Conservation (phyloP, 2,329 filamentous ascomycete genomes). For the Paecilomyces fulvus region DNA sequence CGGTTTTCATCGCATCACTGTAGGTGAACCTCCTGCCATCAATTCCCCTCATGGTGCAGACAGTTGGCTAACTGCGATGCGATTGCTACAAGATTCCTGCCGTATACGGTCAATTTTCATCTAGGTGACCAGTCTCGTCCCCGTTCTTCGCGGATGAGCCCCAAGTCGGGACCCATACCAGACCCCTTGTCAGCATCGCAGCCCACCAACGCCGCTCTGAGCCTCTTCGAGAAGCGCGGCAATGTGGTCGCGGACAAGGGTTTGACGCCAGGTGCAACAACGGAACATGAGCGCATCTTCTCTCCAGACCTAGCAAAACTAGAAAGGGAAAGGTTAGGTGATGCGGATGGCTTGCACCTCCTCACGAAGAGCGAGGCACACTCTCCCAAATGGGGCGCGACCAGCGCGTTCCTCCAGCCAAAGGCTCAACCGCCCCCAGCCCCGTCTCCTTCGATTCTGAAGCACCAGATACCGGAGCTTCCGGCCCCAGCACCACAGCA, state of each 20-base stretch:
- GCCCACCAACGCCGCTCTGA: slow-evolving; percentile 17
- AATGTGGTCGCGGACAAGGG: slow-evolving; percentile 13
- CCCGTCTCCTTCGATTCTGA: slow-evolving; percentile 66
- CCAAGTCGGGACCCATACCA: slow-evolving; percentile 8
- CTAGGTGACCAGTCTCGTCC: slow-evolving; percentile 36
- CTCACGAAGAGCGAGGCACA: slow-evolving; percentile 65
- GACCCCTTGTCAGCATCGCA: slow-evolving; percentile 1
- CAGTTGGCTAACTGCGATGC: slow-evolving; percentile 18
- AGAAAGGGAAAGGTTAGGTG: slow-evolving; percentile 15
- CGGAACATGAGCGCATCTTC: slow-evolving; percentile 36
- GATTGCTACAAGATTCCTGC: slow-evolving; percentile 65
- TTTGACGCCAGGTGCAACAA: slow-evolving; percentile 34
- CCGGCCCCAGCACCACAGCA: slow-evolving; percentile 1
- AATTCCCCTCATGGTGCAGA: not conserved
- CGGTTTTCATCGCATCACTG: slow-evolving; percentile 53
- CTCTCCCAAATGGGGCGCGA: slow-evolving; percentile 65
- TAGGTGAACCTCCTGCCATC: slow-evolving; percentile 31
- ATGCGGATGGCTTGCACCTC: slow-evolving; percentile 36
- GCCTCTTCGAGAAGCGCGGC: slow-evolving; percentile 26
- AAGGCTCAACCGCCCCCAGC: slow-evolving; percentile 64
- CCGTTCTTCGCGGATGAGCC: slow-evolving; percentile 31
- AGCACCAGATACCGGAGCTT: slow-evolving; percentile 43
- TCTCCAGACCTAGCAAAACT: slow-evolving; percentile 14
- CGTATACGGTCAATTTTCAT: slow-evolving; percentile 85
- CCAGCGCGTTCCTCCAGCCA: slow-evolving; percentile 64